A percentile compares a stretch with the other conserved stretches of the same genome.
Conservation (phyloP, 345 rosid genomes). For the Cochlearia excelsa region DNA sequence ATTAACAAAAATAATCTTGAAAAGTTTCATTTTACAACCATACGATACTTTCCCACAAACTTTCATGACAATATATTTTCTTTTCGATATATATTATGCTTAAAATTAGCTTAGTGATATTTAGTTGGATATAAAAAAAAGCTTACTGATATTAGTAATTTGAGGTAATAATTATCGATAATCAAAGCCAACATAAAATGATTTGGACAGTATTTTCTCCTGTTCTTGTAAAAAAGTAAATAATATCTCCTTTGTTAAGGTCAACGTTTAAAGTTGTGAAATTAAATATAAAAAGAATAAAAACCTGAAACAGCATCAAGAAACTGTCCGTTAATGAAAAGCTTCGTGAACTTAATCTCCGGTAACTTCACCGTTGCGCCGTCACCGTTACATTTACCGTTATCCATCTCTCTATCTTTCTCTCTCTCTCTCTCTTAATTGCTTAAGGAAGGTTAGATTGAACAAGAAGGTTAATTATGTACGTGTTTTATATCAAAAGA, state of each 20-base stretch:
- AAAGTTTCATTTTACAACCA: no score
- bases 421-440: background rate
- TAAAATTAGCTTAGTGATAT: background rate
- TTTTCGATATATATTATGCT: background rate
- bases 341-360: conserved; percentile 54
- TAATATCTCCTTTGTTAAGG: background rate
- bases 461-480: conserved; percentile 13
- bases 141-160: background rate
- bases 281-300: background rate
- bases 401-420: conserved; percentile 37
- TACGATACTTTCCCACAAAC: no score
- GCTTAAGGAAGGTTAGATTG: background rate
- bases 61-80: background rate
- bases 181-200: conserved; percentile 2
- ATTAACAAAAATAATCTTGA: no score
- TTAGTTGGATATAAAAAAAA: background rate
- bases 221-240: background rate
- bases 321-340: conserved; percentile 69
- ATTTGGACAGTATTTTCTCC: background rate
- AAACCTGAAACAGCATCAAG: conserved; percentile 62
- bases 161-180: background rate
- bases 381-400: conserved; percentile 40
- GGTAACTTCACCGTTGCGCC: conserved; percentile 38
- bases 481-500: conserved; percentile 27
- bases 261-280: background rate